phyloP scores from a whole-genome alignment of 805 yeast genomes.

The Candida loeiensis region DNA sequence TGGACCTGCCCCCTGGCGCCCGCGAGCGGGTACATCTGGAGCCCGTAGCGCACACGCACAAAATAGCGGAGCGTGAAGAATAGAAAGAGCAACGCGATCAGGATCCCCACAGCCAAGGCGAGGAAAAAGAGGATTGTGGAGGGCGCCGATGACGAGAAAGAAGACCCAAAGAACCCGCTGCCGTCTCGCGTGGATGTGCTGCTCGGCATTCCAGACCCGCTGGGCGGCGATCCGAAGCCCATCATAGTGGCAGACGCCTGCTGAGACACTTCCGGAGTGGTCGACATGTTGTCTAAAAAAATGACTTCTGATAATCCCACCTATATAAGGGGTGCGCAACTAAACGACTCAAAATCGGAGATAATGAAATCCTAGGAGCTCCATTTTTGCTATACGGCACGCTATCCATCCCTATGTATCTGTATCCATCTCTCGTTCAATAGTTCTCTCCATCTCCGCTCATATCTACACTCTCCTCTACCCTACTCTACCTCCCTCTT shows the following conservation, averaged over 20 bases:
- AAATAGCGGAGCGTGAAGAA: slow-evolving; percentile 62
- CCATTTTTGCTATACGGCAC: no score
- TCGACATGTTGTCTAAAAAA: slow-evolving; percentile 4
- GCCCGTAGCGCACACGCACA: slow-evolving; percentile 53
- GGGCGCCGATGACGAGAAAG: slow-evolving; percentile 34
- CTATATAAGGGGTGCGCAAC: no score
- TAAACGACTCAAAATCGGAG: no score
- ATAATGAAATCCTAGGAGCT: no score
- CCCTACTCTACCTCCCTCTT: no score
- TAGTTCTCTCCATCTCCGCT: no score
- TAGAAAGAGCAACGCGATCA: slow-evolving; percentile 52
- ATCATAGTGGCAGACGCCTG: slow-evolving; percentile 2
- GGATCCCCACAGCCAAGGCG: slow-evolving; percentile 59
- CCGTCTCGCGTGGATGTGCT: slow-evolving; percentile 3
- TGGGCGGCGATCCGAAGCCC: not conserved
- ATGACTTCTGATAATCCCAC: no score
- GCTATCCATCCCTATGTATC: no score
- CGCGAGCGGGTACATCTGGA: slow-evolving; percentile 41
- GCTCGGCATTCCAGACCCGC: no score
- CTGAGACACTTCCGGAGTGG: slow-evolving; percentile 5
- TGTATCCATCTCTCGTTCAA: no score
- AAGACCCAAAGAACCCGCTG: slow-evolving; percentile 5
- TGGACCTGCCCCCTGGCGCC: slow-evolving; percentile 20
- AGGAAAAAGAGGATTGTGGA: slow-evolving; percentile 62
- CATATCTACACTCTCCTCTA: no score